Base-by-base conservation (phyloP, 148 eudicot genomes). In the Spergularia bocconei region DNA sequence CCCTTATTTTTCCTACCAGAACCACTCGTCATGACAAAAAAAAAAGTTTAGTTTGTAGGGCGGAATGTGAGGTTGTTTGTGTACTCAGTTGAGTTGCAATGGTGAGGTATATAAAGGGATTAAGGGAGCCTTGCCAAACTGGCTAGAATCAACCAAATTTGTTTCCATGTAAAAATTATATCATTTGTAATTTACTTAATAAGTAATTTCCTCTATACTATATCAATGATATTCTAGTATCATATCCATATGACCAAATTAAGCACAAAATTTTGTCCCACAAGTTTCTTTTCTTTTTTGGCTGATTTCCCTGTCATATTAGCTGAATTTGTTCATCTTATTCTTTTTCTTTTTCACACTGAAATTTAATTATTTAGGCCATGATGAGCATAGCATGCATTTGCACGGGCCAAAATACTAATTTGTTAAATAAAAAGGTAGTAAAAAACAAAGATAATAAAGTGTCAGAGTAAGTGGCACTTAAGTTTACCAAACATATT, bases 41-140 rank as follows among this genome's bases (percentile, higher is more conserved):
- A 50, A 36, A 65, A 7, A 33, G n/a, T n/a, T n/a, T n/a, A 29
- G 12, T 21, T 15, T 4, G 16, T 11, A 6, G 21, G 20, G 36
- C 36, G 11, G 21, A 21, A 13, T 78, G 73, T 87, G 71, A 82
- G 47, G 80, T 33, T 63, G 77, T 87, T 23, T 73, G 36, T 83
- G 36, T 21, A 19, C 5, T 17, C 52, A 8, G 53, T 38, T n/a
- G 52, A 14, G 1, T 25, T 25, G 67, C n/a, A 12, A 36, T 10
- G 20, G 12, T 11, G 2, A 4, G 51, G 67, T 75, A 15, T 80
- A 75, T 17, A 80, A 23, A 80, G 58, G 36, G 68, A 75, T 17
- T 75, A 23, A 80, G 58, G 36, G 68, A 23, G 7, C 17, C 0
- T 19, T 14, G 12, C 33, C 8, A 48, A 60, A 4, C 36, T 4